Conservation (phyloP, 2,329 filamentous ascomycete species). For the Nothophaeocryptopus gaeumannii region DNA sequence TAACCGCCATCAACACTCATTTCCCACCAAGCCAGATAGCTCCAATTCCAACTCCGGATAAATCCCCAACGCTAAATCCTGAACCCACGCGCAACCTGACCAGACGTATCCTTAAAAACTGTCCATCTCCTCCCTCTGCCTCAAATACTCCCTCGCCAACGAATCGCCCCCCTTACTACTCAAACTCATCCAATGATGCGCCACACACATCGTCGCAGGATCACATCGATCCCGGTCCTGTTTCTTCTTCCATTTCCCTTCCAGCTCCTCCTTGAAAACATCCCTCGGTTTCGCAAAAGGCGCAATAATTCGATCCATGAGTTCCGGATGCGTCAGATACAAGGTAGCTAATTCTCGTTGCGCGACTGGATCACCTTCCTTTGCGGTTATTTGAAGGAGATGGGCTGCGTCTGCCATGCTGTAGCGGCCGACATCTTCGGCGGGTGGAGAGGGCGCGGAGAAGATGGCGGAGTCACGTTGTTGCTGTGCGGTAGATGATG, state of each 20-base stretch:
- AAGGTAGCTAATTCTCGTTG: slow-evolving; percentile 91
- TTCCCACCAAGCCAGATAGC: too few species aligned
- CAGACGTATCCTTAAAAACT: slow-evolving; percentile 32
- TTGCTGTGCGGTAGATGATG: slow-evolving; percentile 33
- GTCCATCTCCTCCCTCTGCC: slow-evolving; percentile 65
- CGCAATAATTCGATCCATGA: slow-evolving; percentile 73
- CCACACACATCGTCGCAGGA: slow-evolving; percentile 85
- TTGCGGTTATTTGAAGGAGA: slow-evolving; percentile 91
- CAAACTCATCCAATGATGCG: slow-evolving; percentile 95
- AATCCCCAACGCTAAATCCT: not conserved
- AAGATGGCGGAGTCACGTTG: slow-evolving; percentile 34
- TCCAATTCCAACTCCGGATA: too few species aligned
- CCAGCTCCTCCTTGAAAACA: slow-evolving; percentile 84
- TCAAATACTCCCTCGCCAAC: slow-evolving; percentile 76
- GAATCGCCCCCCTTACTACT: slow-evolving; percentile 83
- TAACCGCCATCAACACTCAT: too few species aligned
- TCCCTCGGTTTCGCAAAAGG: slow-evolving; percentile 81
- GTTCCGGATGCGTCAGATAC: slow-evolving; percentile 86
- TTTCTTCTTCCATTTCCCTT: slow-evolving; percentile 61
- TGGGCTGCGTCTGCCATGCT: slow-evolving; percentile 76
- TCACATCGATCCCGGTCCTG: slow-evolving; percentile 67
- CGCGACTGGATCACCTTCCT: slow-evolving; percentile 82
- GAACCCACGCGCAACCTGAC: not conserved
- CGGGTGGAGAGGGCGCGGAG: slow-evolving; percentile 25
- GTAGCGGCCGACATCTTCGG: slow-evolving; percentile 56